Conservation (phyloP, 2,329 filamentous ascomycete genomes). For the Amphichorda felina region DNA sequence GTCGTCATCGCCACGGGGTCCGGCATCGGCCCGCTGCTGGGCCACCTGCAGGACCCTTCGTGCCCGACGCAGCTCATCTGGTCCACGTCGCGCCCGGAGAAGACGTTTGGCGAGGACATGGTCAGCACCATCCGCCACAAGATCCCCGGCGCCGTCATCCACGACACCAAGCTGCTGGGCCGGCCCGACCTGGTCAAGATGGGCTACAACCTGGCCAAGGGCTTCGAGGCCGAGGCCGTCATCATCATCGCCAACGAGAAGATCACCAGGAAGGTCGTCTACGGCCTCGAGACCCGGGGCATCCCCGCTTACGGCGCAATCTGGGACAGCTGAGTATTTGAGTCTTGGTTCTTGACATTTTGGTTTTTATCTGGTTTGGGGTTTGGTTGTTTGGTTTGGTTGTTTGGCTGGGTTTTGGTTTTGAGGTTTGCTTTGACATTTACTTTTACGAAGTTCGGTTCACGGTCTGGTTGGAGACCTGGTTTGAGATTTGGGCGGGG, state of each 20-base stretch:
- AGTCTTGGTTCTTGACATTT: not conserved
- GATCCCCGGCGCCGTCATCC: slow-evolving; percentile 52
- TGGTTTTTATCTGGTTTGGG: not conserved
- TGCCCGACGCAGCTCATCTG: slow-evolving; percentile 52
- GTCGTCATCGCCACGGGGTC: slow-evolving; percentile 62
- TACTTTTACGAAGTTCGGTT: too few relatives aligned
- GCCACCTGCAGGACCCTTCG: slow-evolving; percentile 38
- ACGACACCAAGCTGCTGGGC: slow-evolving; percentile 50
- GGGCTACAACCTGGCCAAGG: slow-evolving; percentile 40
- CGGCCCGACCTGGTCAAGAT: slow-evolving; percentile 43
- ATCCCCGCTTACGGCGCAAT: slow-evolving; percentile 62
- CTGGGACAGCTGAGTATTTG: slow-evolving; percentile 40
- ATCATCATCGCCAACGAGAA: slow-evolving; percentile 61
- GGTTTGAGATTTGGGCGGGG: not conserved
- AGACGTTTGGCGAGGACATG: slow-evolving; percentile 50
- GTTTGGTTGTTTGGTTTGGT: too few relatives aligned
- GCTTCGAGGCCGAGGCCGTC: slow-evolving; percentile 53
- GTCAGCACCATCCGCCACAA: slow-evolving; percentile 40
- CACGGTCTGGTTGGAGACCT: too few relatives aligned
- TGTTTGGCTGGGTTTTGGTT: too few relatives aligned
- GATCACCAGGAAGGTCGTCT: slow-evolving; percentile 57
- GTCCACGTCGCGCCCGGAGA: slow-evolving; percentile 49
- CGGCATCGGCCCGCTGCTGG: slow-evolving; percentile 59
- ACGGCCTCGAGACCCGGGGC: slow-evolving; percentile 53
- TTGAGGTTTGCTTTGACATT: too few relatives aligned